These are phyloP conservation scores for Withania somnifera DNA, from an alignment of 305 asterid genomes.

Conservation along the genomic window DNA sequence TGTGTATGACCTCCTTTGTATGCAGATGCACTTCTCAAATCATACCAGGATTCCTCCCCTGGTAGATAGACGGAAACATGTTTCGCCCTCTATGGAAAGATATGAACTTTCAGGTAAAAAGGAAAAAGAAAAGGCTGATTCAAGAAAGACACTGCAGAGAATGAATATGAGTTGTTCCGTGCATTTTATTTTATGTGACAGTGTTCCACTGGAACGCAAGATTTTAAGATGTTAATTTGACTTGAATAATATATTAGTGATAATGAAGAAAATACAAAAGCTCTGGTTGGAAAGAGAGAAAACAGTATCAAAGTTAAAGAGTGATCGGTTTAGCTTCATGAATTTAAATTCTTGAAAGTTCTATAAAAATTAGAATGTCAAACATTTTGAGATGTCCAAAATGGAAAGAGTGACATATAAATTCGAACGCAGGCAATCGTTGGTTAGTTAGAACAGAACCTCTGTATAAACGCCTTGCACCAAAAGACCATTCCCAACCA, in stretches of 20 bases:
- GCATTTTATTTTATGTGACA: not conserved
- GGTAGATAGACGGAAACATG: constrained; percentile 84
- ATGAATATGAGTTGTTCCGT: not conserved
- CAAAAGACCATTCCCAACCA: constrained; percentile 87
- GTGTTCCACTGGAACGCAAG: not conserved
- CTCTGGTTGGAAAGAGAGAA: not conserved
- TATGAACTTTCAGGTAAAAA: not conserved
- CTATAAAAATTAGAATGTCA: not conserved
- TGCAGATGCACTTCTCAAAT: constrained; percentile 60
- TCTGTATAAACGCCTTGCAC: constrained; percentile 92
- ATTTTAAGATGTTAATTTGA: not conserved
- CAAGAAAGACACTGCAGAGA: not conserved
- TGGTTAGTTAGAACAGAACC: constrained; percentile 28
- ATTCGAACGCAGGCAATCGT: not conserved
- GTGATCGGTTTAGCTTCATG: not conserved
- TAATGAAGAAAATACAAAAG: not conserved
- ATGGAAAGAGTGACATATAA: not conserved
- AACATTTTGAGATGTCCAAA: not conserved
- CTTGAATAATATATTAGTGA: not conserved
- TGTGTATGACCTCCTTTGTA: constrained; percentile 68
- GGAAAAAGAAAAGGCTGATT: constrained; percentile 1
- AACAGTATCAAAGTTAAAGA: not conserved
- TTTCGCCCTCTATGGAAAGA: constrained; percentile 42
- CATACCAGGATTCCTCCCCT: constrained; percentile 80
- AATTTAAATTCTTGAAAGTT: not conserved